Percentiles rank a stretch among this genome's conserved stretches.
Evolutionary conservation across 2,329 filamentous ascomycete genomes (phyloP).

Genomic region (Aspergillus phoenicis): DNA sequence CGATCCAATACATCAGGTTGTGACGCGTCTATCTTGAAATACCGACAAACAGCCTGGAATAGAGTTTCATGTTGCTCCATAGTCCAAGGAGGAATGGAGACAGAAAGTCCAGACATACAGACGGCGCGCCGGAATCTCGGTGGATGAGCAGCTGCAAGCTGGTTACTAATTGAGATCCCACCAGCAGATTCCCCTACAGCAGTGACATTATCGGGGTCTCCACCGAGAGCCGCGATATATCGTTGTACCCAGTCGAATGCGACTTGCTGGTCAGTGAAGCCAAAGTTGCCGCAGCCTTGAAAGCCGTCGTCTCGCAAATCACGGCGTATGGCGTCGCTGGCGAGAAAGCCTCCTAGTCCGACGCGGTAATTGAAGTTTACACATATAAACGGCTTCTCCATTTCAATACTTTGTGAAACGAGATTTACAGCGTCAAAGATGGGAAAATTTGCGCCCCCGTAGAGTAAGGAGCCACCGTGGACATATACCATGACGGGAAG

Average conservation of each 20-base stretch:
- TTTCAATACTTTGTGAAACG: conserved; percentile 25
- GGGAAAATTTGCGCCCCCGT: conserved; percentile 29
- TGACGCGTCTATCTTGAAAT: conserved; percentile 25
- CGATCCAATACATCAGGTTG: conserved; percentile 19
- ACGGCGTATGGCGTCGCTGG: conserved; percentile 16
- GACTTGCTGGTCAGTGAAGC: conserved; percentile 39
- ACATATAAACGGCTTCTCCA: conserved; percentile 24
- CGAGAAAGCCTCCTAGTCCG: conserved; percentile 30
- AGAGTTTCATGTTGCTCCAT: conserved; percentile 27
- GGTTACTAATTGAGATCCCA: conserved; percentile 31
- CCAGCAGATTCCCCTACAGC: conserved; percentile 33
- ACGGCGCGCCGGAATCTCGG: conserved; percentile 27
- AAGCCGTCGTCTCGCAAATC: conserved; percentile 26
- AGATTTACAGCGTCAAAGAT: conserved; percentile 31
- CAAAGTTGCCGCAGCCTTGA: conserved; percentile 41
- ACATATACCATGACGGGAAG: conserved; percentile 31
- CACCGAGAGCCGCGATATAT: conserved; percentile 37
- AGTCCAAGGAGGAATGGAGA: conserved; percentile 27
- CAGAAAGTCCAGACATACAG: conserved; percentile 29
- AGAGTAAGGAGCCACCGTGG: conserved; percentile 31
- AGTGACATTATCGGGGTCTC: conserved; percentile 36
- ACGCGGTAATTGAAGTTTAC: conserved; percentile 34
- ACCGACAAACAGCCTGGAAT: conserved; percentile 22
- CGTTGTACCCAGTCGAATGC: conserved; percentile 39
- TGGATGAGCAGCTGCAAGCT: conserved; percentile 23